phyloP scores from a whole-genome alignment of 2,329 filamentous ascomycete genomes.

The Cryoendolithus antarcticus region DNA sequence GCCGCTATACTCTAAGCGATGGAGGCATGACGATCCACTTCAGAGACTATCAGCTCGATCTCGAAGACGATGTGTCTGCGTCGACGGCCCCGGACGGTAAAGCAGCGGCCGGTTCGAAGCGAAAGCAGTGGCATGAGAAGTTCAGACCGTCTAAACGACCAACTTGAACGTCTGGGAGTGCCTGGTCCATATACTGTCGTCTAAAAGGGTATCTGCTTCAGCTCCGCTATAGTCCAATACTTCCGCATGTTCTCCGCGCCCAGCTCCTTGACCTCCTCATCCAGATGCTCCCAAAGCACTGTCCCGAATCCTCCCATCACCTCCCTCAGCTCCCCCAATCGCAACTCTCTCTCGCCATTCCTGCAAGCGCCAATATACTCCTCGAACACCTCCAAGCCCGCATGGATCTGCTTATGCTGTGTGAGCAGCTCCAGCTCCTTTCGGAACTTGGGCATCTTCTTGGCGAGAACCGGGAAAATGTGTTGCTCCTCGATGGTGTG shows the following conservation, averaged over 20 bases:
- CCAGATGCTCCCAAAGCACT: constrained; percentile 71
- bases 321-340: constrained; percentile 47
- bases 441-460: constrained; percentile 67
- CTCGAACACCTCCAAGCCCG: constrained; percentile 32
- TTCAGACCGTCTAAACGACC: constrained; percentile 22
- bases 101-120: constrained; percentile 17
- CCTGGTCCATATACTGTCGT: neutral
- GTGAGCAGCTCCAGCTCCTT: constrained; percentile 52
- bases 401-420: constrained; percentile 71
- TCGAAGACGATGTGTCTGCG: constrained; percentile 2
- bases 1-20: constrained; percentile 12
- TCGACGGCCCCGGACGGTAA: constrained; percentile 10
- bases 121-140: constrained; percentile 27
- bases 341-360: constrained; percentile 48
- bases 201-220: constrained; percentile 53
- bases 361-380: constrained; percentile 24
- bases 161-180: constrained; percentile 1
- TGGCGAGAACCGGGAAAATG: constrained; percentile 66
- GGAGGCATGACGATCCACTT: constrained; percentile 12
- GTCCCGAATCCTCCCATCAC: constrained; percentile 68
- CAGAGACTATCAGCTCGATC: constrained; percentile 3
- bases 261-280: constrained; percentile 68
- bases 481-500: constrained; percentile 74
- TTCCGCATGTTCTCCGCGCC: constrained; percentile 78
- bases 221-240: constrained; percentile 69